Base-by-base conservation (phyloP, 495 filamentous ascomycete genomes). In the Hypoxylon crocopeplum region DNA sequence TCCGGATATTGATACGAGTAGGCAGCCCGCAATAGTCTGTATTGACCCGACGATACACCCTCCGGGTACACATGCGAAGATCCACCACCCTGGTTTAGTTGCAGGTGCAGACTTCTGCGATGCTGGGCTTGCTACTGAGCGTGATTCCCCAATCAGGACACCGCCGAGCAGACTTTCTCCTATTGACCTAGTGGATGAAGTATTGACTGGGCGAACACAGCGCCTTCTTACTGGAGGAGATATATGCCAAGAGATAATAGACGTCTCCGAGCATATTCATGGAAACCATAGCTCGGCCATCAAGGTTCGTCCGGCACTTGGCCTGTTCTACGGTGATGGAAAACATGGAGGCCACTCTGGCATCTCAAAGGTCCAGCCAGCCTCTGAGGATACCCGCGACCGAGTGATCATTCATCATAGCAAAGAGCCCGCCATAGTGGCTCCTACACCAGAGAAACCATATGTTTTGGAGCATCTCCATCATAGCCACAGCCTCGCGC, bases 271-370 rank as follows among this genome's bases (percentile, higher is more conserved):
- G 25, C 67, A 73, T 53, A 32, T 49, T 2, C 69, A 75, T 19
- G 48, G 56, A 29, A 60, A 59, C 5, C 73, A 72, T 33, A 70
- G 29, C 45, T 59, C 63, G 4, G 59, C 57, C 22, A 41, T 65
- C 45, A 76, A 77, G 32, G 66, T 76, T 42, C 70, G 69, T 8
- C 67, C 69, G 22, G 65, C 69, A 15, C 6, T 51, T 12, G 69
- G 60, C 0, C 11, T 69, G 7, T 5, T 34, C 1, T 36, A 25
- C 7, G 46, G 37, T 3, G 56, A 33, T 16, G 24, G 25, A 6
- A 24, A 15, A 7, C 56, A 64, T 25, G 27, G 30, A 2, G 65
- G 59, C 20, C 65, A 68, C 13, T 5, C 24, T 12, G 32, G 16
- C 16, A 50, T 49, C 2, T 53, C 60, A 6, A 68, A 61, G 48